Base-by-base conservation (phyloP, 192 early-diverging fungal genomes). In the Mortierella claussenii region DNA sequence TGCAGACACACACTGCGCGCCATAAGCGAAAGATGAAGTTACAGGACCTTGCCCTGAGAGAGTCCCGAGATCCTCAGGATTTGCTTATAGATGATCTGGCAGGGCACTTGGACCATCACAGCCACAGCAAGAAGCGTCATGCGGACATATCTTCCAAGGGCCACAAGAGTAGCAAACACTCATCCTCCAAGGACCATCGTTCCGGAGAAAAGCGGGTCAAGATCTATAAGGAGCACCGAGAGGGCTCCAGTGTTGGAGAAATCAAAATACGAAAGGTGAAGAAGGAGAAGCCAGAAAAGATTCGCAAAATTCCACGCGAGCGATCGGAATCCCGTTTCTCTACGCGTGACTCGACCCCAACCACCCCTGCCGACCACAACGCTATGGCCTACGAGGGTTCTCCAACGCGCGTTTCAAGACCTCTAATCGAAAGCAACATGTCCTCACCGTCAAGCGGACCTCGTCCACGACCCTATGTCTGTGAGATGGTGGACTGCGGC, bases 401-500 rank as follows among this genome's bases (percentile, higher is more conserved):
- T 1, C 54, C 65, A 4, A 48, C 73, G 10, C 44, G 34, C 6
- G 59, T 51, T 5, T 40, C 37, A 17, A 50, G 62, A 3, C 70
- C 50, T 20, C 57, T 48, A 21, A 17, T 34, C 1, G 57, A 75
- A 20, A 55, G 56, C 55, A 54, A 54, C 45, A 27, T 54, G 23
- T 46, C 64, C 1, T 67, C 65, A 17, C 73, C 73, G 4, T 53
- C 71, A 0, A 42, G 63, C 24, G 53, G 43, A 9, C 31, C 40
- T 9, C 73, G 73, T 27, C 73, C 73, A 13, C 49, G 73, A 8
- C 73, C 73, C 23, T 76, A 67, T 54, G 33, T 67, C 18, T 76
- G 73, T 30, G 32, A 76, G n/a, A 76, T 76, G 18, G 73, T 67
- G 47, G 73, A 76, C 40, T 76, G 73, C 20, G 73, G 73, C 33